Percentiles rank a stretch among this genome's conserved stretches.
These are phyloP conservation scores for Xylaria multiplex DNA, from an alignment of 2,329 filamentous ascomycete species.

Conservation along the genomic window DNA sequence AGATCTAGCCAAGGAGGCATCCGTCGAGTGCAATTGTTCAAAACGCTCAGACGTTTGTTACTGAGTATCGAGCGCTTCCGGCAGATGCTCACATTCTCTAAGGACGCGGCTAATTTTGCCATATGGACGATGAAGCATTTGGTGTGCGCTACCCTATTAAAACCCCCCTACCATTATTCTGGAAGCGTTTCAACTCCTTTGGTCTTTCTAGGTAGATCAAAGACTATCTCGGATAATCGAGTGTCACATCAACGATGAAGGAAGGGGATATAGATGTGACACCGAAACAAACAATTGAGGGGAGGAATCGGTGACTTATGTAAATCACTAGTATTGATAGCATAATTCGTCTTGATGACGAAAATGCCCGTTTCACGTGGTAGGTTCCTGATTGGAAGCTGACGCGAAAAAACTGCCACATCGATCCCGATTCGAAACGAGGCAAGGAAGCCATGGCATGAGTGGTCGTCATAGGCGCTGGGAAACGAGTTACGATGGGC, in stretches of 20 bases:
- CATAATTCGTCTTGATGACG: constrained; percentile 12
- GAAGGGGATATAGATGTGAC: neutral
- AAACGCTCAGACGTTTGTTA: neutral
- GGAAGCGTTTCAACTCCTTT: constrained; percentile 4
- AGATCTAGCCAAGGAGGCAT: constrained; percentile 7
- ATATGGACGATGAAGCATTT: constrained; percentile 8
- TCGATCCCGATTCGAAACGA: constrained; percentile 10
- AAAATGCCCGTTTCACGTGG: neutral
- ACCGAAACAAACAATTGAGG: neutral
- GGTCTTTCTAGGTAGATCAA: neutral
- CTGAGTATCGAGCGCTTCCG: neutral
- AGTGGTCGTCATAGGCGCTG: constrained; percentile 2
- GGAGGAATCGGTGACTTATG: neutral
- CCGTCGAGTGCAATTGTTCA: neutral
- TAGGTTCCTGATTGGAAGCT: constrained; percentile 2
- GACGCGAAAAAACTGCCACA: neutral
- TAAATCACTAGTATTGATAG: neutral
- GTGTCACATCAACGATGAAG: constrained; percentile 7
- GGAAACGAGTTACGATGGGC: constrained; percentile 11
- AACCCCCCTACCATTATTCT: neutral
- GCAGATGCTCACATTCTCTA: constrained; percentile 11
- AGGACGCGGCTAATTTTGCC: constrained; percentile 9
- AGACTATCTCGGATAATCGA: constrained; percentile 1
- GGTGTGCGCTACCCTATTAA: neutral
- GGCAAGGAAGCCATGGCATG: neutral